phyloP scores from a whole-genome alignment of 2,329 filamentous ascomycete genomes.

The Claviceps spartinae region DNA sequence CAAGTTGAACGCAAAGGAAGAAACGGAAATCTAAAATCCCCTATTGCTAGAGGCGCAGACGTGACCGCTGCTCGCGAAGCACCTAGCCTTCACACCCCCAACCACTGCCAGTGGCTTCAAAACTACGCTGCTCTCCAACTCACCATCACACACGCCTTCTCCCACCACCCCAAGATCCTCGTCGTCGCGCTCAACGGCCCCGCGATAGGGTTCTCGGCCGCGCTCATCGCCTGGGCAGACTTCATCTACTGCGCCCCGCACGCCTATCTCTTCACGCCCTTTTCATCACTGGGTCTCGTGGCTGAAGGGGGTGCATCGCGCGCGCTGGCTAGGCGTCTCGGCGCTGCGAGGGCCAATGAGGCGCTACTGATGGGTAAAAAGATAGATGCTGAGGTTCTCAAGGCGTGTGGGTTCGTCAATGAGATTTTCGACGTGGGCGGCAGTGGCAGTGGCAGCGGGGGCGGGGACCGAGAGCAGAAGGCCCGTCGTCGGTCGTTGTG shows the following conservation, averaged over 20 bases:
- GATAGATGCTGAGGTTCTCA: conserved; percentile 59
- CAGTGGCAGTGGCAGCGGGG: not conserved
- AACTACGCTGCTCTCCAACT: conserved; percentile 76
- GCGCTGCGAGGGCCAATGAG: conserved; percentile 74
- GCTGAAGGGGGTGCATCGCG: conserved; percentile 73
- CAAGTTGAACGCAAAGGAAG: not conserved
- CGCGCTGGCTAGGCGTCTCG: conserved; percentile 68
- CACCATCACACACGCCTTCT: conserved; percentile 79
- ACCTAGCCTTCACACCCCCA: conserved; percentile 23
- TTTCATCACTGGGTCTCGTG: conserved; percentile 78
- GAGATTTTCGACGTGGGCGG: conserved; percentile 52
- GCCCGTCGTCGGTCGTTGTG: no score
- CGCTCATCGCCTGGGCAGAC: conserved; percentile 70
- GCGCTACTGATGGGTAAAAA: conserved; percentile 81
- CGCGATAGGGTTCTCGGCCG: conserved; percentile 75
- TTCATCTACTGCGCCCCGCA: conserved; percentile 81
- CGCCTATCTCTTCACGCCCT: conserved; percentile 80
- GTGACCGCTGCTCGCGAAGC: conserved; percentile 42
- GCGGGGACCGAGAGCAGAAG: no score
- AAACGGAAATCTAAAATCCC: not conserved
- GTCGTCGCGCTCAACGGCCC: conserved; percentile 86
- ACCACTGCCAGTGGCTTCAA: conserved; percentile 43
- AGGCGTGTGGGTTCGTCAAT: conserved; percentile 72
- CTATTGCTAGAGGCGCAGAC: conserved; percentile 55
- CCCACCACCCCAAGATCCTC: conserved; percentile 87